phyloP scores from a whole-genome alignment of 148 eudicot genomes.

The Cornus suecica region DNA sequence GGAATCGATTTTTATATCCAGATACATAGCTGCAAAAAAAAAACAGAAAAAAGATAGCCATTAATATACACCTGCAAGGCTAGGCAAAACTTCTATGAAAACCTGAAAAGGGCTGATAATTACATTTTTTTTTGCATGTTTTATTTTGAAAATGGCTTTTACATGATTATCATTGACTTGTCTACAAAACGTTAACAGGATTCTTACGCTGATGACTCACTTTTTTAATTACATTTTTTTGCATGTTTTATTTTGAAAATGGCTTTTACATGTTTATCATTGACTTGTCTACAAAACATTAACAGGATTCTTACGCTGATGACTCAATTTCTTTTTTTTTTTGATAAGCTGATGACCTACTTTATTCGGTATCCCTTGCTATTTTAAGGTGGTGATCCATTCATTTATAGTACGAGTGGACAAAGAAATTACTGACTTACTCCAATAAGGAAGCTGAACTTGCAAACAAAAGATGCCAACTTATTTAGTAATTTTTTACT shows the following conservation, averaged over 20 bases:
- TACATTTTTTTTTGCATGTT: background rate
- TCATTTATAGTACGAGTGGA: too few species aligned
- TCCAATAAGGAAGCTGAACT: too few species aligned
- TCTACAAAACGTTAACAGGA: background rate
- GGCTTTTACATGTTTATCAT: background rate
- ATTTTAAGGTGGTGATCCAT: too few species aligned
- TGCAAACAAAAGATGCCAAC: too few species aligned
- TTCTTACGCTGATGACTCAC: too few species aligned
- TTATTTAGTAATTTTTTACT: too few species aligned
- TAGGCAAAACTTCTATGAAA: background rate
- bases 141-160: background rate
- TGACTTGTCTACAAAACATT: background rate
- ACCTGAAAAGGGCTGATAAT: background rate
- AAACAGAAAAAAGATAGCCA: conserved; percentile 8
- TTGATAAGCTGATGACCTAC: too few species aligned
- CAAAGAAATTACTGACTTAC: too few species aligned
- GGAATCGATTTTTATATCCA: conserved; percentile 94
- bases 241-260: background rate
- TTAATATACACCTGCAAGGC: background rate
- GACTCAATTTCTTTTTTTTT: too few species aligned
- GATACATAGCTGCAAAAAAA: conserved; percentile 81
- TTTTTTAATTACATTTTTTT: too few species aligned
- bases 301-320: background rate
- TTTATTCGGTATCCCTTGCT: too few species aligned
- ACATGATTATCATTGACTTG: background rate